These are phyloP conservation scores for Zoysia matrella DNA, from an alignment of 202 grass and related monocot species.

Conservation along the genomic window DNA sequence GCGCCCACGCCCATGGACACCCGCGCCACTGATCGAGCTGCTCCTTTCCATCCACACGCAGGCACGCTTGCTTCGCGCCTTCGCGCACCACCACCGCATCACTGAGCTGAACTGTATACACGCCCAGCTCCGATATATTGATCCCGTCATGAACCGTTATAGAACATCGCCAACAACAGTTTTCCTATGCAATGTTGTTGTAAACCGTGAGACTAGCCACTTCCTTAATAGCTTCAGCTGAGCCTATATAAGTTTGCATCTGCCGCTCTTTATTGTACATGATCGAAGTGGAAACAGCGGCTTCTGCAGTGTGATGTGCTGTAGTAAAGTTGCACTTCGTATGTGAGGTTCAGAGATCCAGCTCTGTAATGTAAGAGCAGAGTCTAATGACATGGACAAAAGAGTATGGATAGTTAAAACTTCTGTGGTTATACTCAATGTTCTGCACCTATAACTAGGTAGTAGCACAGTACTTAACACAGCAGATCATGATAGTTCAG, in stretches of 20 bases:
- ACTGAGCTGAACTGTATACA: neutral
- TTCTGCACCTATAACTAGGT: neutral
- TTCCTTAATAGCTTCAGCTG: neutral
- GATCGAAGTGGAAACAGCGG: neutral
- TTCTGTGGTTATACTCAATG: neutral
- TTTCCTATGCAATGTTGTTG: slow-evolving; percentile 54
- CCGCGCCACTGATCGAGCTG: neutral
- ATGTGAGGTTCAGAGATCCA: slow-evolving; percentile 1
- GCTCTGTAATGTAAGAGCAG: slow-evolving; percentile 22
- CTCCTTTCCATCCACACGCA: neutral
- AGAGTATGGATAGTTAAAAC: neutral
- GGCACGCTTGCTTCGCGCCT: neutral
- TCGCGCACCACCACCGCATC: neutral
- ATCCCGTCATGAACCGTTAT: neutral
- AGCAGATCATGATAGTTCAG: neutral
- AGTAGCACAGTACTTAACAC: neutral
- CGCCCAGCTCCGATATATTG: neutral
- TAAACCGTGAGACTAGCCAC: slow-evolving; percentile 29
- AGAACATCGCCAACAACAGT: slow-evolving; percentile 46
- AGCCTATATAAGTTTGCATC: slow-evolving; percentile 15
- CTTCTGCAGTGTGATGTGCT: neutral
- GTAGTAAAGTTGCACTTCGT: slow-evolving; percentile 13
- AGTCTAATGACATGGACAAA: slow-evolving; percentile 2
- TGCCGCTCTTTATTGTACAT: slow-evolving; percentile 3
- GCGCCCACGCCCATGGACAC: slow-evolving; percentile 8